phyloP scores from a whole-genome alignment of 2,329 filamentous ascomycete genomes.

The Acephala macrosclerotiorum region DNA sequence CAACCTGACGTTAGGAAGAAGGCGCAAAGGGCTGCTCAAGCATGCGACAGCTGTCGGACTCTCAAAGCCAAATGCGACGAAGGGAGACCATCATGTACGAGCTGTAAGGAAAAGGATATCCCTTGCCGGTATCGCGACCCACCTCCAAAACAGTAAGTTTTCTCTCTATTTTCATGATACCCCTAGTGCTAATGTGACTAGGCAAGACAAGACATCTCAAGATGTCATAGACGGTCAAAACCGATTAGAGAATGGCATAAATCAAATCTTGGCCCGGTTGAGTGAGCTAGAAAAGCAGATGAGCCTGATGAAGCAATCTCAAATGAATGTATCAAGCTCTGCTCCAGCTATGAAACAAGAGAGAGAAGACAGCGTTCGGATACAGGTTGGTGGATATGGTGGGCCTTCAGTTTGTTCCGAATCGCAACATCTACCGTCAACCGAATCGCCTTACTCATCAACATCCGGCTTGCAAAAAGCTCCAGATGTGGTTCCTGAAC shows the following conservation, averaged over 20 bases:
- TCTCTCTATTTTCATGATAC: background rate
- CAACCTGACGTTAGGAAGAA: slow-evolving; percentile 37
- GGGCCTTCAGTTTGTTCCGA: slow-evolving; percentile 16
- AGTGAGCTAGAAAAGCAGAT: slow-evolving; percentile 24
- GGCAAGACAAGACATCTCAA: slow-evolving; percentile 62
- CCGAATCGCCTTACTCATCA: slow-evolving; percentile 34
- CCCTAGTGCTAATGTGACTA: slow-evolving; percentile 33
- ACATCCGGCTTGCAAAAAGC: slow-evolving; percentile 23
- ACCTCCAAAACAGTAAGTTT: slow-evolving; percentile 84
- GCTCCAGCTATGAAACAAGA: background rate
- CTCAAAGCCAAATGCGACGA: slow-evolving; percentile 94
- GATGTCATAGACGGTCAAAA: slow-evolving; percentile 62
- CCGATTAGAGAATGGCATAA: slow-evolving; percentile 30
- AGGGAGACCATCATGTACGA: slow-evolving; percentile 76
- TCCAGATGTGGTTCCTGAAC: slow-evolving; percentile 32
- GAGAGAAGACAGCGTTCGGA: background rate
- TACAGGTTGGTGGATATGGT: background rate
- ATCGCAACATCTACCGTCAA: slow-evolving; percentile 23
- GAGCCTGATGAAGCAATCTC: slow-evolving; percentile 22
- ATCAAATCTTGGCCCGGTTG: slow-evolving; percentile 17
- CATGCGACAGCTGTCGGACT: slow-evolving; percentile 88
- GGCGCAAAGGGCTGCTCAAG: slow-evolving; percentile 58
- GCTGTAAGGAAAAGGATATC: slow-evolving; percentile 85
- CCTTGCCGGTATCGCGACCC: slow-evolving; percentile 91
- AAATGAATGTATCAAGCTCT: background rate